Conservation (phyloP, 2,329 filamentous ascomycete species). For the Apiospora arundinis region DNA sequence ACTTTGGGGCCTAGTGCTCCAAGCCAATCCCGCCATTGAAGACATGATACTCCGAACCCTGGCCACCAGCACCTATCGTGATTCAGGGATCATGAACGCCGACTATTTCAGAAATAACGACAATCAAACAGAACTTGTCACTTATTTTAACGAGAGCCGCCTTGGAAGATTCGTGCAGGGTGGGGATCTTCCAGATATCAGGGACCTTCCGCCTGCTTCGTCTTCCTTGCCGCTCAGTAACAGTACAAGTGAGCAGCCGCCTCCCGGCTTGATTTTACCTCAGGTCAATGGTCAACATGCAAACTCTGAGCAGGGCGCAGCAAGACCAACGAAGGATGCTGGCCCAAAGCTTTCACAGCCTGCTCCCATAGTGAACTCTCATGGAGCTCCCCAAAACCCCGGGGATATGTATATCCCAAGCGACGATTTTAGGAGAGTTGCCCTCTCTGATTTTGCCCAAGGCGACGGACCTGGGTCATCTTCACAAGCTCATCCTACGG, state of each 20-base stretch:
- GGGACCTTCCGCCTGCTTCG: conserved; percentile 10
- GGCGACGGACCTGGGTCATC: background rate
- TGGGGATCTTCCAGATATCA: conserved; percentile 37
- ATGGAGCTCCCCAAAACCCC: conserved; percentile 42
- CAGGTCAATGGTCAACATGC: background rate
- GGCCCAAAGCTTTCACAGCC: conserved; percentile 22
- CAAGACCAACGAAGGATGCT: background rate
- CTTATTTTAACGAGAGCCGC: conserved; percentile 40
- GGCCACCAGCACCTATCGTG: conserved; percentile 37
- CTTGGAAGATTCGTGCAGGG: conserved; percentile 40
- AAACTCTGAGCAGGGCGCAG: background rate
- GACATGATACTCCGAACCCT: conserved; percentile 40
- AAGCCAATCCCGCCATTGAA: conserved; percentile 40
- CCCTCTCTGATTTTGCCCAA: conserved; percentile 27
- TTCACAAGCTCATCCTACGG: conserved; percentile 27
- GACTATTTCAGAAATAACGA: conserved; percentile 42
- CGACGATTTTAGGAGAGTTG: conserved; percentile 38
- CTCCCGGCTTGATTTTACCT: background rate
- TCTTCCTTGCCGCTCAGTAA: background rate
- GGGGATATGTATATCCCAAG: conserved; percentile 42
- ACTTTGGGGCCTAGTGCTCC: conserved; percentile 41
- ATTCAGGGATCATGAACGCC: conserved; percentile 38
- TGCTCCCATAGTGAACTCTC: conserved; percentile 35
- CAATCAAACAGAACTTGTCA: conserved; percentile 42
- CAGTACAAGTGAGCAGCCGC: background rate